Evolutionary conservation across 805 yeast species (phyloP), one percentile per base, ranked within the genome.

Genomic region (Lipomyces chichibuensis): DNA sequence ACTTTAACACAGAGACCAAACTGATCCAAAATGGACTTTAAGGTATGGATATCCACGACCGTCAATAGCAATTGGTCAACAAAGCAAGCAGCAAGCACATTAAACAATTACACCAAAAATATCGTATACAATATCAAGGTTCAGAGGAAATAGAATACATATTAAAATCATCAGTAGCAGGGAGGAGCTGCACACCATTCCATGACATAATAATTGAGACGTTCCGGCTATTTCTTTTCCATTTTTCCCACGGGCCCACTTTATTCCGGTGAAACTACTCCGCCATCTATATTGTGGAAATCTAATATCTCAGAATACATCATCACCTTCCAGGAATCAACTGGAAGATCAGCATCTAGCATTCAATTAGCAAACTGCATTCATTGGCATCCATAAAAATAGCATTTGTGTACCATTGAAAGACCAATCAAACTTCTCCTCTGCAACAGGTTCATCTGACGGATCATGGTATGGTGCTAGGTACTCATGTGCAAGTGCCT

Each of bases 311-410:
- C 99, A 62, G 96, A 89, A 80, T 95, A 95, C 97, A 95, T 94
- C 98, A 95, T 94, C 23, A 92, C 97, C 81, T 97, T 88, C 99
- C 99, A 94, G 54, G 97, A 92, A 75, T 95, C 98, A 20, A 95
- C 95, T 2, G 98, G 98, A 74, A 94, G 84, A 79, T 94, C 99
- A 0, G 97, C 98, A 74, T 96, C 73, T 66, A 59, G 11, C 43
- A 25, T 2, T 9, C 17, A 46, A 17, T 64, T 32, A 60, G 58
- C n/a, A 64, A 20, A 32, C 27, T 43, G 49, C 9, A n/a, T 5
- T 7, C 20, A 43, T 9, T n/a, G 8, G 14, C 23, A 20, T 27
- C 35, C 29, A 20, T 39, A 29, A 43, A 11, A 43, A 29, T 43
- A 14, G 33, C 2, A 11, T 37, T 2, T n/a, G 59, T 62, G 11